A percentile compares a stretch with the other conserved stretches of the same genome.
phyloP scores from a whole-genome alignment of 371 early-diverging fungal genomes.

The Rhizopus sp. region DNA sequence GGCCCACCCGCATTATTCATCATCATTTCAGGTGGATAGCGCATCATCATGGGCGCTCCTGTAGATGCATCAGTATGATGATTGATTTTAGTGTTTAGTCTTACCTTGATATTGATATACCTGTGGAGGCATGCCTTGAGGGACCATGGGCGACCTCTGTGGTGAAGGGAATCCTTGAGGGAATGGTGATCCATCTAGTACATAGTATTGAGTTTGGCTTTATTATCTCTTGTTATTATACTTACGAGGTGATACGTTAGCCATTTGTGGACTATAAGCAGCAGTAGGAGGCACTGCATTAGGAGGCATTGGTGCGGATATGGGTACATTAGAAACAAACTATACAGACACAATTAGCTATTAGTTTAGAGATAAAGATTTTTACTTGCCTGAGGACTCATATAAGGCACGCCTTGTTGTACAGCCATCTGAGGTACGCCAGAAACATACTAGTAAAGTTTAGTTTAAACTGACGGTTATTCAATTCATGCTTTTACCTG shows the following conservation, averaged over 20 bases:
- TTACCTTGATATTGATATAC: slow-evolving; percentile 58
- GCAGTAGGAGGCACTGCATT: slow-evolving; percentile 36
- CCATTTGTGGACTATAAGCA: slow-evolving; percentile 51
- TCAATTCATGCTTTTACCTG: slow-evolving; percentile 17
- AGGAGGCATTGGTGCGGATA: slow-evolving; percentile 40
- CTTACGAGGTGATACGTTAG: slow-evolving; percentile 47
- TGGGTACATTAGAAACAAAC: slow-evolving; percentile 47
- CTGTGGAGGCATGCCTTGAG: slow-evolving; percentile 54
- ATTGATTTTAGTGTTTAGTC: background rate
- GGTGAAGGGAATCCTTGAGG: slow-evolving; percentile 53
- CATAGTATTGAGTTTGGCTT: background rate
- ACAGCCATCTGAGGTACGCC: slow-evolving; percentile 47
- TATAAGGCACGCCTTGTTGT: slow-evolving; percentile 46
- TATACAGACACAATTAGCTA: background rate
- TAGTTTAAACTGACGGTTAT: background rate
- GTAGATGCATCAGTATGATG: slow-evolving; percentile 1
- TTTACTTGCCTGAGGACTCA: slow-evolving; percentile 42
- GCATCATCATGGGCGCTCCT: slow-evolving; percentile 56
- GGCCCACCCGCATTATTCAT: slow-evolving; percentile 26
- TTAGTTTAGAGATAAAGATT: background rate
- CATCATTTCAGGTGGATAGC: slow-evolving; percentile 57
- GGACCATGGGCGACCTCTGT: slow-evolving; percentile 54
- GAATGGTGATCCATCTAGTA: slow-evolving; percentile 46
- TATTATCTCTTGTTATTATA: background rate
- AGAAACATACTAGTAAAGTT: slow-evolving; percentile 30